Base-by-base conservation (phyloP, 2,329 filamentous ascomycete species). In the Rhynchosporium agropyri region DNA sequence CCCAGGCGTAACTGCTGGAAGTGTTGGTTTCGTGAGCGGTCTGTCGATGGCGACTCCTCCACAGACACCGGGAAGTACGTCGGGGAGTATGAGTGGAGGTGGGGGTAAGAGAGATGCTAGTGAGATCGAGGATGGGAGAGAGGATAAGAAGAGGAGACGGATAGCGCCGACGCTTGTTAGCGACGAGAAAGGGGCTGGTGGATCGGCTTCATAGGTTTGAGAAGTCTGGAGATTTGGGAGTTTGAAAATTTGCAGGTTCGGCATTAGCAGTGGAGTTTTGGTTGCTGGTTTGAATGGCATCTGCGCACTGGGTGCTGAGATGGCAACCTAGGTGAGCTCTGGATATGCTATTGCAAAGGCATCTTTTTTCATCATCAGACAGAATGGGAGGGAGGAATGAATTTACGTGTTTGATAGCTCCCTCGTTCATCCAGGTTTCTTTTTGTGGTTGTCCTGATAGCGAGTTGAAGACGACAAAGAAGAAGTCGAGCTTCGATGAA, bases 1-100 rank as follows among this genome's bases (percentile, higher is more conserved):
- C 15, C 92, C 92, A 0, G 83, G 88, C 58, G 85, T 96, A 31
- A 59, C 57, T 12, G 87, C 90, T 12, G 91, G 91, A 5, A 80
- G 89, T 67, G 58, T 63, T 46, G 71, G 71, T 29, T 77, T 77
- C 3, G 79, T 84, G 3, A 79, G 80, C 0, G 81, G 83, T 0
- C 78, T 96, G 49, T 90, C 92, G 0, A 85, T 96, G 71, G 91
- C 90, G 43, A 97, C 94, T 7, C 94, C 95, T 2, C 95, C 94
- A 0, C 90, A 96, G 75, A 98, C 94, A 3, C 94, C 94, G 5
- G 82, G 85, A 57, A 85, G 84, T 70, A 81, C 84, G 4, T 79
- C 81, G 50, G 83, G 79, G 31, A 85, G 81, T 62, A 81, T 84
- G 1, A 84, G 20, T 20, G 20, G 20, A 20, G 20, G 72, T 75